A percentile compares a stretch with the other conserved stretches of the same genome.
Conservation (phyloP, 805 yeast species). For the Schizosaccharomyces osmophilus region DNA sequence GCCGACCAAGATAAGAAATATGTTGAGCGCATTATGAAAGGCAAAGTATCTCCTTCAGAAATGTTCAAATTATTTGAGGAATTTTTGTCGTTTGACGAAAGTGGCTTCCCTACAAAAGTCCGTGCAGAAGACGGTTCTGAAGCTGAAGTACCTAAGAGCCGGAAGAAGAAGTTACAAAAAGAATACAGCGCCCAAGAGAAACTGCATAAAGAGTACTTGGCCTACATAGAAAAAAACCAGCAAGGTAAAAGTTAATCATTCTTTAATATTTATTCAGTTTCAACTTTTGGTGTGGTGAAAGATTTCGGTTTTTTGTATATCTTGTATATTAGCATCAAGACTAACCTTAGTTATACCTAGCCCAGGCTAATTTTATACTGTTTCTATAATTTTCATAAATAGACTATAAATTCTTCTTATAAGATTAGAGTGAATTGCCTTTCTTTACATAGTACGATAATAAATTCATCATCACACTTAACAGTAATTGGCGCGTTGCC, state of each 20-base stretch:
- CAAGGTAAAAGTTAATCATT: neutral
- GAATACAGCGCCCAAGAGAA: constrained; percentile 60
- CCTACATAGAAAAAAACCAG: neutral
- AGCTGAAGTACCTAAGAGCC: constrained; percentile 53
- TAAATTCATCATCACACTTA: too few species aligned
- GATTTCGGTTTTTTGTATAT: too few species aligned
- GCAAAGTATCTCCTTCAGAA: constrained; percentile 42
- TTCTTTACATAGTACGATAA: too few species aligned
- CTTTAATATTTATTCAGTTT: too few species aligned
- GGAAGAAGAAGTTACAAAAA: constrained; percentile 58
- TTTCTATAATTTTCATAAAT: too few species aligned
- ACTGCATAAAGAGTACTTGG: constrained; percentile 40
- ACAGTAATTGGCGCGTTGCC: too few species aligned
- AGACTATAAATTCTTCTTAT: too few species aligned
- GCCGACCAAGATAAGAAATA: constrained; percentile 15
- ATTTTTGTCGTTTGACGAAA: constrained; percentile 59
- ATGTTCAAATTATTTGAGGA: constrained; percentile 30
- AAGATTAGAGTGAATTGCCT: too few species aligned
- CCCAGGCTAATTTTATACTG: too few species aligned
- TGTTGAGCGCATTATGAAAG: constrained; percentile 23
- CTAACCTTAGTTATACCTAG: too few species aligned
- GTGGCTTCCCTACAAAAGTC: constrained; percentile 61
- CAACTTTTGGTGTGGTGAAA: too few species aligned
- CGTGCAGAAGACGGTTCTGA: constrained; percentile 31
- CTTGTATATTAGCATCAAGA: too few species aligned